These are phyloP conservation scores for Pseudocercospora macadamiae DNA, from an alignment of 2,329 filamentous ascomycete species.

Conservation along the genomic window DNA sequence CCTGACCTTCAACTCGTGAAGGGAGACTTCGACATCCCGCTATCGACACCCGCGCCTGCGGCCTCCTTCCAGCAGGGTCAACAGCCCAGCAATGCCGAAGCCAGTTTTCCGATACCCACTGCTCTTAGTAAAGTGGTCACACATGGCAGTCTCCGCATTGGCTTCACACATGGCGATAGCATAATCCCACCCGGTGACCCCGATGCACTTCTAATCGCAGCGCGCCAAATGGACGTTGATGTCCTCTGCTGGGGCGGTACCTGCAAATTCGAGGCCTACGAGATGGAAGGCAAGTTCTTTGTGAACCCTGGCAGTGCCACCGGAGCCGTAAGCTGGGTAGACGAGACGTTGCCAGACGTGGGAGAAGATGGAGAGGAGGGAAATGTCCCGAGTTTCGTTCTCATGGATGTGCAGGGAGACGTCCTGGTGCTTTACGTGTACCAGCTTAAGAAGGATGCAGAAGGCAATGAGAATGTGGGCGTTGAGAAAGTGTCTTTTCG, in stretches of 20 bases:
- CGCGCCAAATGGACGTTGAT: conserved; percentile 72
- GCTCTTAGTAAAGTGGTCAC: conserved; percentile 70
- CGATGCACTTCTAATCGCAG: conserved; percentile 67
- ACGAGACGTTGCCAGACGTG: conserved; percentile 38
- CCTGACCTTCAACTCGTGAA: conserved; percentile 71
- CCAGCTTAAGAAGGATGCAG: conserved; percentile 56
- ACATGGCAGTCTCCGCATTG: conserved; percentile 69
- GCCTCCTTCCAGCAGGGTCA: conserved; percentile 19
- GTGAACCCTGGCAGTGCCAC: conserved; percentile 71
- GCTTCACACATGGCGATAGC: conserved; percentile 72
- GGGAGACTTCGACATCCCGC: conserved; percentile 70
- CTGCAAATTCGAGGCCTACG: conserved; percentile 71
- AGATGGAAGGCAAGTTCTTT: conserved; percentile 73
- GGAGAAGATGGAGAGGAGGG: conserved; percentile 58
- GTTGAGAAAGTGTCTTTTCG: conserved; percentile 61
- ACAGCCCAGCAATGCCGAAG: conserved; percentile 16
- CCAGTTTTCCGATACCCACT: conserved; percentile 39
- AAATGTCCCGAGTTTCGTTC: conserved; percentile 85
- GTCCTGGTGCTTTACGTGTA: conserved; percentile 96
- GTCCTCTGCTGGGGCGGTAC: conserved; percentile 71
- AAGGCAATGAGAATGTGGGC: conserved; percentile 56
- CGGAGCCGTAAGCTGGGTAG: conserved; percentile 64
- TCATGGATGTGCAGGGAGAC: conserved; percentile 99
- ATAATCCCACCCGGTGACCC: conserved; percentile 70
- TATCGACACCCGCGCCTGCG: conserved; percentile 44